Percentiles rank a stretch among this genome's conserved stretches.
Conservation (phyloP, 805 yeast species). For the Pichia nanzhaoensis region DNA sequence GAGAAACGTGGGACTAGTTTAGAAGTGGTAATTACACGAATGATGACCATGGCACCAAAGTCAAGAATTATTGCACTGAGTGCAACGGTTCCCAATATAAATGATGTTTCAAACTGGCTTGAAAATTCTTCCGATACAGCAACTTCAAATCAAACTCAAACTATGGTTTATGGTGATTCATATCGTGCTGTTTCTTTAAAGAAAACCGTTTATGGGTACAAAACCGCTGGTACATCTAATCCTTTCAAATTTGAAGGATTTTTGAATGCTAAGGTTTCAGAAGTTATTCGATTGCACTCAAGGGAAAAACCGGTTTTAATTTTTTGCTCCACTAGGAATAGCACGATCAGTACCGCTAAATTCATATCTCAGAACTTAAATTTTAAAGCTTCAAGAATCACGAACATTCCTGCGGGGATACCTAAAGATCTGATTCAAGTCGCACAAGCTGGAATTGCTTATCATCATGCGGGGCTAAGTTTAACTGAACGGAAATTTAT, state of each 20-base stretch:
- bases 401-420: constrained; percentile 57
- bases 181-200: constrained; percentile 90
- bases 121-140: constrained; percentile 42
- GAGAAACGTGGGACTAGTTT: constrained; percentile 97
- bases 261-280: constrained; percentile 36
- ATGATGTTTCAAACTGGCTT: constrained; percentile 89
- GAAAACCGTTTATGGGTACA: constrained; percentile 51
- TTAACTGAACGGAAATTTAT: constrained; percentile 62
- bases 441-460: constrained; percentile 60
- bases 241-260: constrained; percentile 42
- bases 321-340: constrained; percentile 76
- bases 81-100: constrained; percentile 85
- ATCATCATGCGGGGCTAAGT: constrained; percentile 76
- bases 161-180: constrained; percentile 87
- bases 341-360: constrained; percentile 69
- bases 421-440: constrained; percentile 52
- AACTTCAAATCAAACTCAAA: constrained; percentile 63
- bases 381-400: constrained; percentile 63
- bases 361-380: constrained; percentile 61
- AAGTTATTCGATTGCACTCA: constrained; percentile 34
- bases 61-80: constrained; percentile 86
- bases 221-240: constrained; percentile 31
- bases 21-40: constrained; percentile 90
- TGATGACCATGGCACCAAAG: constrained; percentile 86
- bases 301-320: constrained; percentile 65